Evolutionary conservation across 179 eudicot species (phyloP).

Genomic region (Beta corolliflora): DNA sequence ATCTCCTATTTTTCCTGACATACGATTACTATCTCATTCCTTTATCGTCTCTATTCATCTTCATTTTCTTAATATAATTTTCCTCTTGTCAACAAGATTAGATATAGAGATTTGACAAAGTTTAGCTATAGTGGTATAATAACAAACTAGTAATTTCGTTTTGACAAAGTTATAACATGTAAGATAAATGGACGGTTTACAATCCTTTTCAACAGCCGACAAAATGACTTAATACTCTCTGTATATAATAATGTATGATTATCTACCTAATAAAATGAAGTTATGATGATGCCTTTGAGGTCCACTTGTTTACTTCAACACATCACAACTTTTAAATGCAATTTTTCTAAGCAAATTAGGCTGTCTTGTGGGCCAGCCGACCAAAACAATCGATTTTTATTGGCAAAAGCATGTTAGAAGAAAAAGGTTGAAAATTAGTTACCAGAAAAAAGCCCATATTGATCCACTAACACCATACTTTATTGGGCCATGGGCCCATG

Average conservation of each 20-base stretch:
- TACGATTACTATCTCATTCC: too few species aligned
- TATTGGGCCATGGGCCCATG: neutral
- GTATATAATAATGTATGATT: slow-evolving; percentile 1
- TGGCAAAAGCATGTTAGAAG: neutral
- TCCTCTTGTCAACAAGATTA: too few species aligned
- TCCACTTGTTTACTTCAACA: slow-evolving; percentile 4
- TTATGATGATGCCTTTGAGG: neutral
- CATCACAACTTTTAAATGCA: neutral
- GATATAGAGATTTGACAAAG: too few species aligned
- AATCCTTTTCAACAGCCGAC: slow-evolving; percentile 11
- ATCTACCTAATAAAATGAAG: neutral
- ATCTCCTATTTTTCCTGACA: too few species aligned
- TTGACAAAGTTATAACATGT: neutral
- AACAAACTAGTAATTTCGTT: neutral
- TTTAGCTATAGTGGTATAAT: too few species aligned
- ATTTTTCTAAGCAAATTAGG: neutral
- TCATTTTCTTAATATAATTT: too few species aligned
- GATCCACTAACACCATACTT: neutral
- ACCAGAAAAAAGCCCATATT: neutral
- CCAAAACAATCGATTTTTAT: neutral
- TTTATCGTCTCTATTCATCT: too few species aligned
- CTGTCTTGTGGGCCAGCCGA: slow-evolving; percentile 14
- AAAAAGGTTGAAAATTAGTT: neutral
- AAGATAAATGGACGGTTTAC: slow-evolving; percentile 6
- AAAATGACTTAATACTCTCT: slow-evolving; percentile 5